Conservation (phyloP, 805 yeast species). For the Torulaspora gathmanii region DNA sequence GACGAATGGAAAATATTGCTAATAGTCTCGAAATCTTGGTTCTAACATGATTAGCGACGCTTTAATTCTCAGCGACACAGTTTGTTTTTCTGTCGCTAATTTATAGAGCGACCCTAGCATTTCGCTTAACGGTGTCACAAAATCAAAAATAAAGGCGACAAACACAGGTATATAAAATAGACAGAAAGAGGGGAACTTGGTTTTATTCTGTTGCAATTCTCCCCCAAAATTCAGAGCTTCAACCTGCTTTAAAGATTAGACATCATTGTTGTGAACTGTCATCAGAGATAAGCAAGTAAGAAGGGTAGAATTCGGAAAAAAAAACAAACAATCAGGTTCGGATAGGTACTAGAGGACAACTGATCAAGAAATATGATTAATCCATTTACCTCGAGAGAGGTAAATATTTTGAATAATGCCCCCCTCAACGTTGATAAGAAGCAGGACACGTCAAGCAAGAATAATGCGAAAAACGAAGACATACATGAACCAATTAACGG, state of each 20-base stretch:
- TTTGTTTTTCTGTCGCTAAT: background rate
- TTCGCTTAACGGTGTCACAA: slow-evolving; percentile 1
- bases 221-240: too few relatives aligned
- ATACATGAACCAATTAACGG: slow-evolving; percentile 1
- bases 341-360: background rate
- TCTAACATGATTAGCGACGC: too few relatives aligned
- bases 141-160: background rate
- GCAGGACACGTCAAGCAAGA: slow-evolving; percentile 9
- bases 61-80: background rate
- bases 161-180: too few relatives aligned
- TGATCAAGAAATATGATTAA: slow-evolving; percentile 3
- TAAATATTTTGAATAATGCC: slow-evolving; percentile 13
- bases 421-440: slow-evolving; percentile 17
- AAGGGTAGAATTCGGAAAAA: background rate
- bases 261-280: background rate
- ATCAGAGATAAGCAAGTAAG: slow-evolving; percentile 1
- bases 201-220: too few relatives aligned
- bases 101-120: background rate
- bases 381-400: slow-evolving; percentile 8
- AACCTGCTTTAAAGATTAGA: too few relatives aligned
- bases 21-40: too few relatives aligned
- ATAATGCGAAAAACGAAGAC: slow-evolving; percentile 2
- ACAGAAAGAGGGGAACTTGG: too few relatives aligned
- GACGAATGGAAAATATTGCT: too few relatives aligned
- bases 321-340: background rate